Conservation (phyloP, 169 alveolate genomes). For the Haemoproteus tartakovskyi region DNA sequence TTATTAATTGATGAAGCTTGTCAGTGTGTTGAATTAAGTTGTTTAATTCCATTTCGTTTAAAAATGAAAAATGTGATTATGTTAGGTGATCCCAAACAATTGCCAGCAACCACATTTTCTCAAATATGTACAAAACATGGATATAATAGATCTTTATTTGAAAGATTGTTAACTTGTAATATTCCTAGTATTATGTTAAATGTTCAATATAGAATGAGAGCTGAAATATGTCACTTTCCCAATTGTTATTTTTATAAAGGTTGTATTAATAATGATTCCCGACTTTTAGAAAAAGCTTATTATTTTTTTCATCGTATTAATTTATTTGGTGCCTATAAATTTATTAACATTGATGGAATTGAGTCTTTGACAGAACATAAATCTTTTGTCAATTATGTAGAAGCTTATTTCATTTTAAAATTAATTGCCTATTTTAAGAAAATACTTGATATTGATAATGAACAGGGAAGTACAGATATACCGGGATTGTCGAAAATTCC, state of each 20-base stretch:
- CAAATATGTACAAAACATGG: not conserved
- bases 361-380: not conserved
- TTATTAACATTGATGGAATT: not conserved
- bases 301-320: too few relatives aligned
- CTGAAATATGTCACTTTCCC: conserved; percentile 34
- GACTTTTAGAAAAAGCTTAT: too few relatives aligned
- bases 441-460: conserved; percentile 11
- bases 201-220: conserved; percentile 63
- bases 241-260: conserved; percentile 29
- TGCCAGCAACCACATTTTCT: conserved; percentile 40
- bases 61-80: conserved; percentile 38
- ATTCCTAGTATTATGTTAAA: conserved; percentile 23
- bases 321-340: too few relatives aligned
- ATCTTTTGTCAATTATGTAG: conserved; percentile 52
- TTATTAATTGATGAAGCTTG: conserved; percentile 80
- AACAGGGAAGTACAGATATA: conserved; percentile 1
- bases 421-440: conserved; percentile 16
- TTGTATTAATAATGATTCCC: not conserved
- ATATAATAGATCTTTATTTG: conserved; percentile 40
- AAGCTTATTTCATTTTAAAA: conserved; percentile 54
- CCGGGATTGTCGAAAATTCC: too few relatives aligned
- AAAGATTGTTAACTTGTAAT: conserved; percentile 24
- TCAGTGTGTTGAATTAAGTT: conserved; percentile 60
- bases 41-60: conserved; percentile 39
- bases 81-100: conserved; percentile 64